phyloP scores from a whole-genome alignment of 495 filamentous ascomycete species.

The Xylaria scruposa region DNA sequence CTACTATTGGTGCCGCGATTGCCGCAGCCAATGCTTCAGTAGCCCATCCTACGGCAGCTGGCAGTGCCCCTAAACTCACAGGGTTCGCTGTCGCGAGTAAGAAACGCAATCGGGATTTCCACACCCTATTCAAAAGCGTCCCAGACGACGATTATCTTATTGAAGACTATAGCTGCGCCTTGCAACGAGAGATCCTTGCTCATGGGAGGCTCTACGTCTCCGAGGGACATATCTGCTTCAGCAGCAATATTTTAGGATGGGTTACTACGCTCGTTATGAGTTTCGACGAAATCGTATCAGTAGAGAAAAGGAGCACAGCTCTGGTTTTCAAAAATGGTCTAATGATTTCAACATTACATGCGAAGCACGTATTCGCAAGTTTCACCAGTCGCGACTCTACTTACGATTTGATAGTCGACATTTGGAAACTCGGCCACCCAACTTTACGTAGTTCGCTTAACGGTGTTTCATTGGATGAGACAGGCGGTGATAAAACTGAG shows the following conservation, averaged over 20 bases:
- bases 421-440: slow-evolving; percentile 97
- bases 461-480: slow-evolving; percentile 78
- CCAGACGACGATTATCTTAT: slow-evolving; percentile 98
- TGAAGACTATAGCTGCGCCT: slow-evolving; percentile 95
- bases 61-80: slow-evolving; percentile 76
- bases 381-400: slow-evolving; percentile 93
- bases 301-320: slow-evolving; percentile 96
- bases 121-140: slow-evolving; percentile 90
- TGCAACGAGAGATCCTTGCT: slow-evolving; percentile 94
- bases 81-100: slow-evolving; percentile 96
- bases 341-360: slow-evolving; percentile 93
- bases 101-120: slow-evolving; percentile 95
- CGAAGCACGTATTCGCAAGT: slow-evolving; percentile 94
- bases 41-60: slow-evolving; percentile 63
- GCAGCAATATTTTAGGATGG: slow-evolving; percentile 98
- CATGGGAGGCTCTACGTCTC: slow-evolving; percentile 96
- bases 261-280: slow-evolving; percentile 95
- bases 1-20: slow-evolving; percentile 69
- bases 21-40: slow-evolving; percentile 69
- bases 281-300: slow-evolving; percentile 95
- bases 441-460: slow-evolving; percentile 86
- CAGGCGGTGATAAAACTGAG: slow-evolving; percentile 88
- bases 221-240: slow-evolving; percentile 97
- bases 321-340: slow-evolving; percentile 97
- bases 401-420: slow-evolving; percentile 95